Conservation (phyloP, 192 early-diverging fungal species). For the Coemansia sp. region DNA sequence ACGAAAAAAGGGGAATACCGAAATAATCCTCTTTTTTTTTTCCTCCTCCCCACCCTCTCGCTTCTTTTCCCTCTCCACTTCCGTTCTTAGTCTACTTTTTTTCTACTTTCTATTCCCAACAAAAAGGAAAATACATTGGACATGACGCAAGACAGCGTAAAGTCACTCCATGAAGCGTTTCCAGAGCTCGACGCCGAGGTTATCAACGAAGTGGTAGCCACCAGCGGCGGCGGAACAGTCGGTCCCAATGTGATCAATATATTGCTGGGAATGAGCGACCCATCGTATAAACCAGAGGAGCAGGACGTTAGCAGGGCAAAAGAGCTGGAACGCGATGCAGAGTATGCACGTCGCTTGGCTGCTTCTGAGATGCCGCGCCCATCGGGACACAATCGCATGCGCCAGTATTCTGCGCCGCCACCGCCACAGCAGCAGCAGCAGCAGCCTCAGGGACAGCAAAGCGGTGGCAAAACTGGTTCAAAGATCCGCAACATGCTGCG, state of each 20-base stretch:
- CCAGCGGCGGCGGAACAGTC: slow-evolving; percentile 18
- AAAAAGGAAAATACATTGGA: too few species aligned
- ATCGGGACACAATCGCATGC: background rate
- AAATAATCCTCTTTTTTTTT: slow-evolving; percentile 6
- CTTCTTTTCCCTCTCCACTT: too few species aligned
- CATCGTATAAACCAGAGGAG: slow-evolving; percentile 31
- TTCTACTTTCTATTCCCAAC: background rate
- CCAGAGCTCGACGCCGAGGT: slow-evolving; percentile 44
- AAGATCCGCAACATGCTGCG: slow-evolving; percentile 46
- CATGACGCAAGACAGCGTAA: slow-evolving; percentile 32
- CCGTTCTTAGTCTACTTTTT: too few species aligned
- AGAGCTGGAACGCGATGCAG: slow-evolving; percentile 23
- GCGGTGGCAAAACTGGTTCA: background rate
- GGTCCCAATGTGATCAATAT: slow-evolving; percentile 17
- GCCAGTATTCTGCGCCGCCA: background rate
- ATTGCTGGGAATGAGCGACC: slow-evolving; percentile 42
- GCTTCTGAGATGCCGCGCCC: slow-evolving; percentile 20
- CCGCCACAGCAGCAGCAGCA: background rate
- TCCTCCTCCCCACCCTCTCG: background rate
- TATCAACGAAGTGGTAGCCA: slow-evolving; percentile 21
- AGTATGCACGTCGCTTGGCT: slow-evolving; percentile 23
- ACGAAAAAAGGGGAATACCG: background rate
- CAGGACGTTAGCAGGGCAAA: slow-evolving; percentile 12
- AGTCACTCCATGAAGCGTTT: slow-evolving; percentile 35
- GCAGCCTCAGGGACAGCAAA: background rate